These are phyloP conservation scores for Pontederia crassipes DNA, from an alignment of 176 grass and related monocot species.

Conservation along the genomic window DNA sequence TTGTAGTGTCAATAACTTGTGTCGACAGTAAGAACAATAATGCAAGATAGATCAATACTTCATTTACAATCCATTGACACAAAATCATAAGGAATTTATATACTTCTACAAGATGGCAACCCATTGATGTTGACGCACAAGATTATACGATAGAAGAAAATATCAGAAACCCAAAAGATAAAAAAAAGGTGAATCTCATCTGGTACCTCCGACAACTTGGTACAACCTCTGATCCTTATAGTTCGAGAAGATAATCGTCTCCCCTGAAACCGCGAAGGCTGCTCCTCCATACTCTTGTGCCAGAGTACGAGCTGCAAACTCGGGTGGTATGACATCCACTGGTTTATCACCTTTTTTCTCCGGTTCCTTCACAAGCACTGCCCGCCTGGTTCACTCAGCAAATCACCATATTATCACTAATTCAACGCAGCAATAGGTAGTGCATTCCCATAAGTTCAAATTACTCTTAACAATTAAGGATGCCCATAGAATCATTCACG, in stretches of 20 bases:
- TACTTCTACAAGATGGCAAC: no score
- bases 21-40: no score
- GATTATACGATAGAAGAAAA: no score
- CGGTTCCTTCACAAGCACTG: conserved; percentile 78
- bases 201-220: conserved; percentile 52
- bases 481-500: no score
- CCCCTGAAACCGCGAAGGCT: conserved; percentile 52
- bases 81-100: no score
- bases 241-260: conserved; percentile 74
- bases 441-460: neutral
- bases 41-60: no score
- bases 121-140: no score
- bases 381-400: conserved; percentile 41
- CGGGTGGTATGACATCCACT: conserved; percentile 58
- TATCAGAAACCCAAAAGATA: conserved; percentile 3
- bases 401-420: conserved; percentile 13
- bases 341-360: conserved; percentile 30
- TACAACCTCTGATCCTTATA: conserved; percentile 86
- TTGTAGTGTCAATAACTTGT: no score
- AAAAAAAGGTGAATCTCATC: neutral
- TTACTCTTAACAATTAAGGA: no score
- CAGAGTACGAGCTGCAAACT: conserved; percentile 71
- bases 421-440: neutral
- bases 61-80: no score
- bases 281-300: conserved; percentile 91